Conservation (phyloP, 768 basidiomycete species). For the Aureoboletus auriporus region DNA sequence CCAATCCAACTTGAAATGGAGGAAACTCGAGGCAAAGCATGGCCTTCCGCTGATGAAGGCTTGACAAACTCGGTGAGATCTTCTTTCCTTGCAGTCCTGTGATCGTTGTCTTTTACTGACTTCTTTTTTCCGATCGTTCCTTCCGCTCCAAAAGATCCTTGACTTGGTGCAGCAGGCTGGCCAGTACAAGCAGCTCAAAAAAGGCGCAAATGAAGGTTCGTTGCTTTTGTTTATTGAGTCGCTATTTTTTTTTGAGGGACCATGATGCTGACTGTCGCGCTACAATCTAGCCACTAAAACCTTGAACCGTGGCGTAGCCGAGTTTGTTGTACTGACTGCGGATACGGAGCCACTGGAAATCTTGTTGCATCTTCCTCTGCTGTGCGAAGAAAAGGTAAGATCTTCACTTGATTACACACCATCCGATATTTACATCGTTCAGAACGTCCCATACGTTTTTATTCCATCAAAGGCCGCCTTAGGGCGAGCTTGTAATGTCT, state of each 20-base stretch:
- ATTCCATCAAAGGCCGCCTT: constrained; percentile 93
- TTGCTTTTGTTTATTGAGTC: not conserved
- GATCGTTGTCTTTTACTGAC: not conserved
- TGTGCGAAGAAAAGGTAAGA: constrained; percentile 95
- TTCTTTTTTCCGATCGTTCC: not conserved
- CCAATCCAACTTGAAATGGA: constrained; percentile 43
- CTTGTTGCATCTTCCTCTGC: constrained; percentile 90
- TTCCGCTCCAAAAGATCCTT: constrained; percentile 60
- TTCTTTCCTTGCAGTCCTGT: not conserved
- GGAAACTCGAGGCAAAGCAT: constrained; percentile 74
- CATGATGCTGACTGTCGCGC: constrained; percentile 5
- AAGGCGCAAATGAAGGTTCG: constrained; percentile 96
- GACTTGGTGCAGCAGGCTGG: constrained; percentile 93
- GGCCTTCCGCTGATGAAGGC: constrained; percentile 79
- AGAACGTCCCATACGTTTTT: constrained; percentile 97
- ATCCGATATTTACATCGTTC: constrained; percentile 3
- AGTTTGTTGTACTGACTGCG: constrained; percentile 94
- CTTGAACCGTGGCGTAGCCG: constrained; percentile 94
- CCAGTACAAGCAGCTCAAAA: constrained; percentile 98
- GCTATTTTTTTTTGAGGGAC: not conserved
- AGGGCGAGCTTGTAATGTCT: constrained; percentile 93
- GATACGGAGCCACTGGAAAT: constrained; percentile 99
- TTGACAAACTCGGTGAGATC: constrained; percentile 83
- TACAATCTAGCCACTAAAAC: constrained; percentile 82
- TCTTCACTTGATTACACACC: not conserved